Evolutionary conservation across 1,139 yeast genomes (phyloP), one percentile per base, ranked within the genome.

Genomic region (Geotrichum histeridarum): DNA sequence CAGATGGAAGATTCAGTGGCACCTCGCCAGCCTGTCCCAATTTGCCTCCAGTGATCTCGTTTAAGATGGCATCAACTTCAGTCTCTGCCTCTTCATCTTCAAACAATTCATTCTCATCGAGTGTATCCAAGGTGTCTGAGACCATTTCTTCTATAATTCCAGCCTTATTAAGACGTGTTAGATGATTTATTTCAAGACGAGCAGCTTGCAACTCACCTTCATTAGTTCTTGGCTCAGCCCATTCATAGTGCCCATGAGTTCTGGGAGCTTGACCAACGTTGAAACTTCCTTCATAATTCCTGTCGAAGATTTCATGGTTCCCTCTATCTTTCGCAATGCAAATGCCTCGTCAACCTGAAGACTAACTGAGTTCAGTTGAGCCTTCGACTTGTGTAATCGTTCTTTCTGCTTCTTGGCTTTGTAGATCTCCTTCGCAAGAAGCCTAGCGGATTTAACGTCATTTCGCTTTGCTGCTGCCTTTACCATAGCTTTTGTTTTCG

Each of bases 121-220:
- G 76, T 54, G 79, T 72, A 59, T 91, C 98, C 56, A 93, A 75
- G 64, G 89, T 83, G 66, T 94, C 99, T 55, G 87, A 90, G 70
- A 91, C 83, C 98, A 94, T 93, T 67, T 94, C 99, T 63, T 87
- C 90, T 58, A 94, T 90, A 50, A 94, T 80, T 0, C 99, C 99
- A 2, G 96, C 72, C 63, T 70, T 55, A 22, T 18, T 22, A 35
- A 32, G 27, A 27, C n/a, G 32, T 32, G 37, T 41, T 15, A 48
- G 32, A 5, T 17, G 15, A 27, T 38, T 12, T 14, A 14, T 18
- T 48, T 22, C 37, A 42, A 15, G n/a, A 18, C 14, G 17, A 17
- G 31, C 32, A 2, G 18, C n/a, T 27, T 27, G 15, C 15, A 45
- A 31, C 54, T 43, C 17, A 44, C 58, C 57, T 86, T 87, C 81